Conservation (phyloP, 2,329 filamentous ascomycete genomes). For the Colletotrichum siamense region DNA sequence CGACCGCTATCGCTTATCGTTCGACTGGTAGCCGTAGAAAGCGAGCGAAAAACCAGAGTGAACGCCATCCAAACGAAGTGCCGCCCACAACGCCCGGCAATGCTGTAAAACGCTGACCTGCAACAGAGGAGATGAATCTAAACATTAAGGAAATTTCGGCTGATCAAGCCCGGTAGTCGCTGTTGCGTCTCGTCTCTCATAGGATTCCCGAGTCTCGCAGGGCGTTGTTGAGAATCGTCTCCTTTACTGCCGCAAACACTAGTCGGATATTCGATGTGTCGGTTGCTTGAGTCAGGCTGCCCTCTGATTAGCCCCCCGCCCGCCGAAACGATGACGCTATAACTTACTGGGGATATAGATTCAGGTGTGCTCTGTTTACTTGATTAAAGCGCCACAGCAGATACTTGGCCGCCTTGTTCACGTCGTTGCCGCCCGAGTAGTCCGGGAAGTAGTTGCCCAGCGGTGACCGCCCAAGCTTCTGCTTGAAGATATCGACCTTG, state of each 20-base stretch:
- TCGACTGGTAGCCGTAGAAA: conserved; percentile 4
- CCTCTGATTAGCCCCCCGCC: conserved; percentile 1
- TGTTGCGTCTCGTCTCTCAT: conserved; percentile 45
- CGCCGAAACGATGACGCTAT: background rate
- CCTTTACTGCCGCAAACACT: conserved; percentile 97
- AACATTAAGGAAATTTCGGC: conserved; percentile 7
- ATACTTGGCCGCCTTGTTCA: conserved; percentile 98
- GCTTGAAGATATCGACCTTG: conserved; percentile 98
- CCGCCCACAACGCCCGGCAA: conserved; percentile 26
- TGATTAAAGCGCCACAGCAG: conserved; percentile 98
- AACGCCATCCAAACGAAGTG: conserved; percentile 24
- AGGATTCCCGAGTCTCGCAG: conserved; percentile 98
- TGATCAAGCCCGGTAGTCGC: background rate
- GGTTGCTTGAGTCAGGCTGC: conserved; percentile 94
- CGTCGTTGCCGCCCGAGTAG: conserved; percentile 96
- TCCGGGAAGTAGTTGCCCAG: conserved; percentile 96
- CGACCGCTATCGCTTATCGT: background rate
- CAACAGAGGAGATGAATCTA: conserved; percentile 24
- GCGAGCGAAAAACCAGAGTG: conserved; percentile 23
- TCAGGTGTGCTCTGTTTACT: conserved; percentile 94
- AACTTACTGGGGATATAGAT: conserved; percentile 96
- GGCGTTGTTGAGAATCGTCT: conserved; percentile 98
- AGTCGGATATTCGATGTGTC: conserved; percentile 98
- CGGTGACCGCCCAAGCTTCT: conserved; percentile 88
- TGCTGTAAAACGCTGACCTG: conserved; percentile 25